Base-by-base conservation (phyloP, 495 filamentous ascomycete species). In the Chaetomium tenue region DNA sequence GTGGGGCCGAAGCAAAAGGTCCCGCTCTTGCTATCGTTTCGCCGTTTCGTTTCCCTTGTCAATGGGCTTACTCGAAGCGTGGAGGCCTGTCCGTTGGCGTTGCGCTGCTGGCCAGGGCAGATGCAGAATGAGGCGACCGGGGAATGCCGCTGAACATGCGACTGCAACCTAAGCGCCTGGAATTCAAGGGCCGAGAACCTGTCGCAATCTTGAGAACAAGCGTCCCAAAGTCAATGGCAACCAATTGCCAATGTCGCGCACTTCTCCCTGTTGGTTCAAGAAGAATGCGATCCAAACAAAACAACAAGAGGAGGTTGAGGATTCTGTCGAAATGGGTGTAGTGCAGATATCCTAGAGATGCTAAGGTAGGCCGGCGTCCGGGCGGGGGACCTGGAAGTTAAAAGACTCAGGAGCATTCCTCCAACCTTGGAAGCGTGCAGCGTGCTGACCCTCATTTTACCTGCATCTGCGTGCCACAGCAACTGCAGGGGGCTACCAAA, bases 401-500 rank as follows among this genome's bases (percentile, higher is more conserved):
- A 12, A 23, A 15, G 22, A 39, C 5, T 44, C 47, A 50, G 61
- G 9, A 37, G 33, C 5, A 3, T 37, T 37, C 5, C 33, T 30
- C 28, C 28, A 30, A 6, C 9, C 39, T 40, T 15, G 39, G 53
- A 58, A 15, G 25, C 48, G 55, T 4, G 48, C 39, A 15, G 25
- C 48, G 55, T 4, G 48, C 39, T 39, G 67, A 66, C 63, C 40
- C 30, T 73, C 67, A 70, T 70, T 73, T 71, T 62, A 52, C 20
- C n/a, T 37, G 30, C 63, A 47, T 25, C 57, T 44, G 39, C 63
- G 46, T 68, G 67, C 69, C 66, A 68, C 64, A 69, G 65, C 65
- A 71, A 71, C 50, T 59, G 67, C 70, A 60, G 60, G 66, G 69
- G 60, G 2, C 66, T 67, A 67, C 63, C 52, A 63, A 48, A 52